phyloP scores from a whole-genome alignment of 345 rosid species.

The Pistacia atlantica region DNA sequence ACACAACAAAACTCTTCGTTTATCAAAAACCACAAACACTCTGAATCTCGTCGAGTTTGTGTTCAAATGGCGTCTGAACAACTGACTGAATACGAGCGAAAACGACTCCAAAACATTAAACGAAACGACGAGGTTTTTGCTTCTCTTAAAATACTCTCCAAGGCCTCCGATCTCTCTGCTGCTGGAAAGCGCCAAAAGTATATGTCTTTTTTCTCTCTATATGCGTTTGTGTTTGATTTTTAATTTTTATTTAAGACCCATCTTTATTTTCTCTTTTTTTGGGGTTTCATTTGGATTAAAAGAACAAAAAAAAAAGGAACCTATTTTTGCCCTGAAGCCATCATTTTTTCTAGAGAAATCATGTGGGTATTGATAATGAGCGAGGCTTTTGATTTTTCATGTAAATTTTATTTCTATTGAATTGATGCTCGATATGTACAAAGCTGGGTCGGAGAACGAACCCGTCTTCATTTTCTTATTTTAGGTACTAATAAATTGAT shows the following conservation, averaged over 20 bases:
- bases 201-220: neutral
- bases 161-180: slow-evolving; percentile 57
- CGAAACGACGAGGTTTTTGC: slow-evolving; percentile 79
- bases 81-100: slow-evolving; percentile 77
- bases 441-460: neutral
- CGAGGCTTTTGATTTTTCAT: no score
- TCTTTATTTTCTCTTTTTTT: neutral
- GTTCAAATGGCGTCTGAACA: slow-evolving; percentile 55
- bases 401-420: no score
- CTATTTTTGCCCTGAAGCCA: no score
- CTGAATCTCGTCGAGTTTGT: neutral
- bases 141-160: slow-evolving; percentile 63
- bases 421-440: neutral
- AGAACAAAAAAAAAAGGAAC: no score
- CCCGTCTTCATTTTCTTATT: neutral
- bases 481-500: neutral
- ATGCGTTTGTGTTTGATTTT: neutral
- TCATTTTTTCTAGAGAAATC: no score
- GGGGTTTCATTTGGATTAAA: no score
- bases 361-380: no score
- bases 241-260: no score
- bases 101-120: slow-evolving; percentile 73
- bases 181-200: slow-evolving; percentile 58
- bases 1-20: neutral
- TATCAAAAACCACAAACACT: no score